Base-by-base conservation (phyloP, 192 early-diverging fungal genomes). In the Mortierella antarctica region DNA sequence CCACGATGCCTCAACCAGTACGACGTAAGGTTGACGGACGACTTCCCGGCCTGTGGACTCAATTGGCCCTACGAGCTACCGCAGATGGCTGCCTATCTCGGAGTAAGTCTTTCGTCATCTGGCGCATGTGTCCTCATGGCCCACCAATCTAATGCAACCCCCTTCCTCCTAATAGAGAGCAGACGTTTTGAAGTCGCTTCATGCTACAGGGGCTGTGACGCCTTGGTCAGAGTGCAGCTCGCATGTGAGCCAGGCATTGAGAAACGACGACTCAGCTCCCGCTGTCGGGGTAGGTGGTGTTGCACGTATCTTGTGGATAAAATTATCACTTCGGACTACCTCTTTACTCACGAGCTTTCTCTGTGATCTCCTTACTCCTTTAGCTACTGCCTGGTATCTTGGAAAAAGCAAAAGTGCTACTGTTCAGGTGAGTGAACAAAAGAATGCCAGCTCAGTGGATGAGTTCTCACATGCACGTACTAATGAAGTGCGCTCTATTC, bases 171-270 rank as follows among this genome's bases (percentile, higher is more conserved):
- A 54, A 14, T 82, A 91, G 87, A 58, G 70, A 59, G n/a, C 57
- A 13, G 89, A 87, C 12, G 84, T 93, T n/a, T 58, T 83, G 54
- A 23, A 18, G 6, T 89, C 88, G 0, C 79, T 94, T 46, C 89
- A 94, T 84, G 90, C 86, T 2, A 56, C 65, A 17, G 57, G 51
- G 12, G 67, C 83, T 44, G 46, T 44, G 21, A 51, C 55, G 11
- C 83, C 65, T 7, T 95, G 93, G 92, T 52, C 58, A 2, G 95
- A 96, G 63, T 96, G 95, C 74, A 80, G 74, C 72, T 46, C 51
- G 1, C 57, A 46, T 20, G 93, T 94, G 18, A 51, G 60, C 31
- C 15, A 18, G 6, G 84, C 63, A 2, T 73, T 95, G 46, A 31
- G 52, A 21, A 59, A 53, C 31, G 92, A 92, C 73, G 14, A 62